Evolutionary conservation across 306 rosid species (phyloP).

Genomic region (Acacia crassicarpa): DNA sequence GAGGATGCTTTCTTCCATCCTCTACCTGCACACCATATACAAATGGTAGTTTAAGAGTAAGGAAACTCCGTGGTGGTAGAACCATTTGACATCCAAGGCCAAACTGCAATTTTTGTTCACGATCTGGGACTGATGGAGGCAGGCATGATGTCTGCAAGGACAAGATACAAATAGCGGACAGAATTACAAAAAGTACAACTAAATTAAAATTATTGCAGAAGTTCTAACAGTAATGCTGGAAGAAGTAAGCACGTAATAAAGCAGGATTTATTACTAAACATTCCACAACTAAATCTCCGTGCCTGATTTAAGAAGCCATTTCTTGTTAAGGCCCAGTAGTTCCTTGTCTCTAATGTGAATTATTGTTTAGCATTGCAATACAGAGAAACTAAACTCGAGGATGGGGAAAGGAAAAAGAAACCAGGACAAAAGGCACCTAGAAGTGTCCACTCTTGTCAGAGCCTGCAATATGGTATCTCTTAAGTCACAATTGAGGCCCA

Average conservation of each 20-base stretch:
- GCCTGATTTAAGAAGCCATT: constrained; percentile 22
- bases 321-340: constrained; percentile 5
- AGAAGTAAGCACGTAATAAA: no score
- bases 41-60: constrained; percentile 81
- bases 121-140: constrained; percentile 60
- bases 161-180: constrained; percentile 17
- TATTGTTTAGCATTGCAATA: background rate
- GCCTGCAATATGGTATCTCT: background rate
- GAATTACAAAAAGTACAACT: constrained; percentile 18
- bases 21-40: constrained; percentile 80
- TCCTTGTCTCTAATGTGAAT: background rate
- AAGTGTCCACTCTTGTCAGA: background rate
- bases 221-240: no score
- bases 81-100: constrained; percentile 71
- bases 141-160: constrained; percentile 71
- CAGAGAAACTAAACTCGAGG: background rate
- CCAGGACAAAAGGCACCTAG: background rate
- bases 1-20: constrained; percentile 66
- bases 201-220: background rate
- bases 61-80: constrained; percentile 92
- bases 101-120: constrained; percentile 76
- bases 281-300: constrained; percentile 3
- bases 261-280: constrained; percentile 22
- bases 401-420: background rate
- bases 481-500: background rate